Evolutionary conservation across 2,329 filamentous ascomycete genomes (phyloP).

Genomic region (Atkinsonella hypoxylon): DNA sequence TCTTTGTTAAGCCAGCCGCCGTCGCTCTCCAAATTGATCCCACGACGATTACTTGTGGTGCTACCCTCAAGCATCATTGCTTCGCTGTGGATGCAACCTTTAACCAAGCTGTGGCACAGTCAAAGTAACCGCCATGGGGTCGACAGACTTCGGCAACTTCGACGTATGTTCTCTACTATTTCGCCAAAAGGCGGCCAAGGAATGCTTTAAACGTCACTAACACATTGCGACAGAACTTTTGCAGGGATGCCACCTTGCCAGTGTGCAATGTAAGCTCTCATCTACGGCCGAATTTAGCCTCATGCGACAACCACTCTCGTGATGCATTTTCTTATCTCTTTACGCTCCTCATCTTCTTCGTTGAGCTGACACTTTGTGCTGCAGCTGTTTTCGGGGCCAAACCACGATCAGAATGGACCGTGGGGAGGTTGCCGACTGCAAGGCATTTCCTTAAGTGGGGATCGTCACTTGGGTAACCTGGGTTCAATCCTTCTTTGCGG

Average conservation of each 20-base stretch:
- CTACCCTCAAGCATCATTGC: background rate
- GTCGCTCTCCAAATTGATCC: background rate
- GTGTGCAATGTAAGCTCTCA: slow-evolving; percentile 62
- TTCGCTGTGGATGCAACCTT: slow-evolving; percentile 2
- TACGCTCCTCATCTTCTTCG: background rate
- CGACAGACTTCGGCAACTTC: slow-evolving; percentile 50
- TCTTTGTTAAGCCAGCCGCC: background rate
- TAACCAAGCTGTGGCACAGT: slow-evolving; percentile 9
- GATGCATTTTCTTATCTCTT: background rate
- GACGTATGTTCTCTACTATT: slow-evolving; percentile 30
- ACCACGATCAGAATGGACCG: slow-evolving; percentile 44
- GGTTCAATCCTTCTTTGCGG: slow-evolving; percentile 82
- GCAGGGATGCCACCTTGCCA: slow-evolving; percentile 70
- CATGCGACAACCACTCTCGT: no score
- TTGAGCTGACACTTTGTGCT: slow-evolving; percentile 7
- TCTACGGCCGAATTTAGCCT: no score
- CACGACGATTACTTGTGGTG: background rate
- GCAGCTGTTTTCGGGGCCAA: slow-evolving; percentile 42
- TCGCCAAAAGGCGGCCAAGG: background rate
- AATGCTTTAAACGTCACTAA: slow-evolving; percentile 12
- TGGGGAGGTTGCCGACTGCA: slow-evolving; percentile 62
- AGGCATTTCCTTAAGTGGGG: slow-evolving; percentile 61
- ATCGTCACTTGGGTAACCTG: slow-evolving; percentile 64
- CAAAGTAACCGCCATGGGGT: slow-evolving; percentile 37
- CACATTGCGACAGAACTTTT: slow-evolving; percentile 52